A percentile compares a stretch with the other conserved stretches of the same genome.
Conservation (phyloP, 306 rosid genomes). For the Rosa rugosa region DNA sequence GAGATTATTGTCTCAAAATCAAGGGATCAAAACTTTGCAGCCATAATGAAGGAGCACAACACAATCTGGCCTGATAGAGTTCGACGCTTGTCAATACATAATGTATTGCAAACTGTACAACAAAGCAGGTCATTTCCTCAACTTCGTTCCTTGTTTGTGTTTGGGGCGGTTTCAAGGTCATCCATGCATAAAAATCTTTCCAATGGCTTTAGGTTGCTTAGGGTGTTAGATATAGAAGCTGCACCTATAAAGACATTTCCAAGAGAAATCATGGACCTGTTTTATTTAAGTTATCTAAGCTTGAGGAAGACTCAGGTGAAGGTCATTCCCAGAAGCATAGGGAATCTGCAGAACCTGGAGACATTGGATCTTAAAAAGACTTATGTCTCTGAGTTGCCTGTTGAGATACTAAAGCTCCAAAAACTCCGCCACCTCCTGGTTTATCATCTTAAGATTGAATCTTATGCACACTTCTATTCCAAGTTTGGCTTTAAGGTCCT, state of each 20-base stretch:
- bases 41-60: constrained; percentile 43
- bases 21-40: constrained; percentile 52
- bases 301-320: constrained; percentile 38
- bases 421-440: constrained; percentile 41
- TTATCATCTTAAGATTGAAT: constrained; percentile 25
- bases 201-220: constrained; percentile 28
- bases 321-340: constrained; percentile 28
- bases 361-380: constrained; percentile 43
- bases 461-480: constrained; percentile 16
- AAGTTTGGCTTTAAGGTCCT: constrained; percentile 30
- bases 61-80: constrained; percentile 46
- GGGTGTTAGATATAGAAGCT: constrained; percentile 33
- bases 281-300: constrained; percentile 35
- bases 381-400: constrained; percentile 32
- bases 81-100: constrained; percentile 53
- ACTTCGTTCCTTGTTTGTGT: constrained; percentile 61
- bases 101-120: constrained; percentile 31
- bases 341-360: constrained; percentile 36
- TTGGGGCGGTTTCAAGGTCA: constrained; percentile 34
- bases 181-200: neutral
- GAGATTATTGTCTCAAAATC: constrained; percentile 59
- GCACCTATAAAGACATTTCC: constrained; percentile 30
- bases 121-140: constrained; percentile 46
- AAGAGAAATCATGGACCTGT: constrained; percentile 8
- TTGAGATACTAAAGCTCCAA: constrained; percentile 34